These are phyloP conservation scores for Penicillium polonicum DNA, from an alignment of 2,329 filamentous ascomycete genomes.

Conservation along the genomic window DNA sequence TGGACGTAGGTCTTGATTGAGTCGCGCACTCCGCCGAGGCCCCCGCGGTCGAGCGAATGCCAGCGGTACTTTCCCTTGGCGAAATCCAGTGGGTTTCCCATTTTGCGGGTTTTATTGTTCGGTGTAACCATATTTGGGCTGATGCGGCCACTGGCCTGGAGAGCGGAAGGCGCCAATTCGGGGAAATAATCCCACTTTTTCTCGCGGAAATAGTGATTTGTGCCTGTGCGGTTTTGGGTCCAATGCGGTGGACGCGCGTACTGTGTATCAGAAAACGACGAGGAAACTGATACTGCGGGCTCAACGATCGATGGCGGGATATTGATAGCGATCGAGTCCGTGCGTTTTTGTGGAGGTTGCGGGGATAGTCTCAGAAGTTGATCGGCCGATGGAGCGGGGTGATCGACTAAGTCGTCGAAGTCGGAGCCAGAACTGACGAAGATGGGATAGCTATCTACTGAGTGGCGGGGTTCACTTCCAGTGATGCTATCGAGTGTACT, in stretches of 20 bases:
- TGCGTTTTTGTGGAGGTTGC: constrained; percentile 13
- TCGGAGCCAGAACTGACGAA: constrained; percentile 31
- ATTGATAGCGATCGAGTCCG: constrained; percentile 17
- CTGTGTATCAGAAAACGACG: constrained; percentile 21
- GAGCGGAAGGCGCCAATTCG: constrained; percentile 34
- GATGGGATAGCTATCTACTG: constrained; percentile 34
- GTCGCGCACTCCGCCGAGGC: constrained; percentile 29
- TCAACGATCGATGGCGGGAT: neutral
- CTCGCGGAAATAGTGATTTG: constrained; percentile 41
- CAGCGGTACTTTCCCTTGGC: constrained; percentile 22
- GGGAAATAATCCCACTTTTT: constrained; percentile 46
- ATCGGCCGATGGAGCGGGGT: constrained; percentile 20
- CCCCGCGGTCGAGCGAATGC: constrained; percentile 26
- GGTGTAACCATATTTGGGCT: constrained; percentile 12
- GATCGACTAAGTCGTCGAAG: constrained; percentile 30
- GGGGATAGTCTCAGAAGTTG: constrained; percentile 11
- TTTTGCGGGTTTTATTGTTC: constrained; percentile 22
- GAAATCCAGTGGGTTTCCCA: constrained; percentile 25
- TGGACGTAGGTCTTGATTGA: constrained; percentile 39
- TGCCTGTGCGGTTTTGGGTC: constrained; percentile 22
- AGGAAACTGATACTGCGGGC: neutral
- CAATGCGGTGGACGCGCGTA: constrained; percentile 26
- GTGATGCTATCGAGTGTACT: constrained; percentile 29
- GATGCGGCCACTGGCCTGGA: constrained; percentile 14
- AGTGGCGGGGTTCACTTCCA: constrained; percentile 23